Evolutionary conservation across 345 rosid species (phyloP), one percentile per base, ranked within the genome.

Genomic region (Mallotus nudiflorus): DNA sequence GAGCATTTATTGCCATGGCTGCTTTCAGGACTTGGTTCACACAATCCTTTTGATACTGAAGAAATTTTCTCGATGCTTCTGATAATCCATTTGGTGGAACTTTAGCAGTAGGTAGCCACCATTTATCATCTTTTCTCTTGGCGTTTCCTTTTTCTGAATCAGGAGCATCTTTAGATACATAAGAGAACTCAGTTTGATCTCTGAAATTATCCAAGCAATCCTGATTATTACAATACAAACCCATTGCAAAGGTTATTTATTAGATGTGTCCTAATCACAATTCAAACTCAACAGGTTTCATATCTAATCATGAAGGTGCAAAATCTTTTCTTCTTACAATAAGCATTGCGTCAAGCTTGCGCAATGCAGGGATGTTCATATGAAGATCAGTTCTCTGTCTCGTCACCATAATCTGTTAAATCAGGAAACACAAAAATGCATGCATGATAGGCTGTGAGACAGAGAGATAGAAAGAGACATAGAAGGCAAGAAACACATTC

Each of bases 331-430:
- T 63, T 75, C 93, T 92, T 85, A 96, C 99, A 24, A 84, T 65
- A 25, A 96, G 96, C 98, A 96, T 92, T 22, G 93, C 80, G n/a
- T 96, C 99, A 10, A 96, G 93, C 82, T 87, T 96, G 66, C 91
- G 85, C 61, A 96, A 77, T 19, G 99, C 98, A 11, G 99, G 98
- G 42, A 92, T 92, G 84, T 96, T 92, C 85, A 89, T 84, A 13
- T 77, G 97, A 72, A 96, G 94, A 84, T 96, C 98, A 19, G 74
- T 78, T 58, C 99, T 79, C 75, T 96, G 97, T 66, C 82, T 75
- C 42, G 97, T 92, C 60, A 77, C 74, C 99, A 92, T 92, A 28
- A 96, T 85, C 99, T 95, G 68, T 60, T 16, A 25, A 70, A 74
- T 33, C 13, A 56, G 51, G n/a, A 28, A 68, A 25, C 18, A 55